A percentile compares a stretch with the other conserved stretches of the same genome.
These are phyloP conservation scores for Hypoxylon crocopeplum DNA, from an alignment of 495 filamentous ascomycete species.

Conservation along the genomic window DNA sequence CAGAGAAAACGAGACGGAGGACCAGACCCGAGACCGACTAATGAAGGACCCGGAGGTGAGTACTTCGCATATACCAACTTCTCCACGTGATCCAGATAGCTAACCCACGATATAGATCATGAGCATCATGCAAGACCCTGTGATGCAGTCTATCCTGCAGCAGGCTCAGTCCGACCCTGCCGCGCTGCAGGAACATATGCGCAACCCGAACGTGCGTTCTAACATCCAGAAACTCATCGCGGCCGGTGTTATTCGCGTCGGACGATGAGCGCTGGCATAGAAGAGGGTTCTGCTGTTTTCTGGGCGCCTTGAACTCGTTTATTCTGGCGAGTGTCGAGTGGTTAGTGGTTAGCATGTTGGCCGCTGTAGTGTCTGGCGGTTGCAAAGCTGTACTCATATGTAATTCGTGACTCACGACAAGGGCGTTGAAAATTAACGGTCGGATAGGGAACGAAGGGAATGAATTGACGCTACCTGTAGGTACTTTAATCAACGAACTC, in stretches of 20 bases:
- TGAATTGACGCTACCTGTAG: constrained; percentile 29
- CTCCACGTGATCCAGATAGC: constrained; percentile 12
- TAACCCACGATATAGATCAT: constrained; percentile 69
- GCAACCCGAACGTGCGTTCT: constrained; percentile 78
- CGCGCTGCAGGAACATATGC: constrained; percentile 95
- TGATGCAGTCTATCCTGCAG: constrained; percentile 97
- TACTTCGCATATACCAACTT: background rate
- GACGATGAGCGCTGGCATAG: constrained; percentile 49
- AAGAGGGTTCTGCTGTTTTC: background rate
- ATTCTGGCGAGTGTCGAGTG: too few relatives aligned
- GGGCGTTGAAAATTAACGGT: constrained; percentile 31
- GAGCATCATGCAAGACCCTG: constrained; percentile 88
- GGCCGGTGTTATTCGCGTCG: constrained; percentile 88
- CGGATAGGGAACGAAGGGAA: constrained; percentile 19
- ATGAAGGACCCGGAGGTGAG: constrained; percentile 91
- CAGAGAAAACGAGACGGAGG: constrained; percentile 92
- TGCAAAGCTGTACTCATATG: constrained; percentile 21
- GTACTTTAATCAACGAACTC: too few relatives aligned
- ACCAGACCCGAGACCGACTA: constrained; percentile 92
- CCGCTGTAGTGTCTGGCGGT: background rate
- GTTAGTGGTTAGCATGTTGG: background rate
- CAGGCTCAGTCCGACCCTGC: constrained; percentile 94
- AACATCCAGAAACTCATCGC: constrained; percentile 94
- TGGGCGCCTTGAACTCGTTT: too few relatives aligned
- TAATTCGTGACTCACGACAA: constrained; percentile 19